Evolutionary conservation across 2,329 filamentous ascomycete genomes (phyloP).

Genomic region (Massarina eburnea): DNA sequence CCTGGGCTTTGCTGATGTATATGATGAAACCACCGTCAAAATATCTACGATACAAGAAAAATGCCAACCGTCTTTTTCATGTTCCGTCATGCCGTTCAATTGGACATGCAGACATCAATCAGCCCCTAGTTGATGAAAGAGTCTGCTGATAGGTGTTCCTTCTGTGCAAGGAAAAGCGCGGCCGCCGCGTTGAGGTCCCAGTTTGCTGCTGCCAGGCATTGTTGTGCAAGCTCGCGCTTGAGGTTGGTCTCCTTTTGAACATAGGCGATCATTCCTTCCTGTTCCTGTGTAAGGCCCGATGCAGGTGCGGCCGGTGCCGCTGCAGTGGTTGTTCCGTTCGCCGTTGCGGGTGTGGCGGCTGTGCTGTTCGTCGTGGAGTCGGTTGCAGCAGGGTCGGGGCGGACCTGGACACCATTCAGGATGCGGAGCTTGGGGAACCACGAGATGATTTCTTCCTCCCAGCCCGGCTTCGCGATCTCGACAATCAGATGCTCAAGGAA

Average conservation of each 20-base stretch:
- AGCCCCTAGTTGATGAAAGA: conserved; percentile 41
- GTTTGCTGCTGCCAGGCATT: conserved; percentile 76
- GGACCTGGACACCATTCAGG: conserved; percentile 73
- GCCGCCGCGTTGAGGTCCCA: conserved; percentile 81
- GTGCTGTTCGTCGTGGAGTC: conserved; percentile 19
- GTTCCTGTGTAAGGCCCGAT: conserved; percentile 40
- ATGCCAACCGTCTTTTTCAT: not conserved
- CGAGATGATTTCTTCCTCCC: conserved; percentile 68
- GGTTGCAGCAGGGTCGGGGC: conserved; percentile 61
- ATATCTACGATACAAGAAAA: not conserved
- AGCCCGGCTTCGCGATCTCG: conserved; percentile 50
- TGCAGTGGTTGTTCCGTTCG: conserved; percentile 43
- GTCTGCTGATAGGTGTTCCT: conserved; percentile 54
- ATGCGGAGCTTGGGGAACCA: conserved; percentile 83
- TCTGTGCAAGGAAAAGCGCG: conserved; percentile 72
- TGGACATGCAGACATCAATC: no score
- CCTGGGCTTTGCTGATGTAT: not conserved
- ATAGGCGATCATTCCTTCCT: conserved; percentile 69
- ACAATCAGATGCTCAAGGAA: conserved; percentile 80
- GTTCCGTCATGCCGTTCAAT: conserved; percentile 6
- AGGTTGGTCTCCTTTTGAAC: conserved; percentile 78
- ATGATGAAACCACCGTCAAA: not conserved
- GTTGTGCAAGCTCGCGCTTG: conserved; percentile 73
- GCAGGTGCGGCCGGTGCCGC: conserved; percentile 19
- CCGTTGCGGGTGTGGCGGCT: conserved; percentile 34